Evolutionary conservation across 1,284 basidiomycete genomes (phyloP), one percentile per base, ranked within the genome.

Genomic region (Ceratobasidium papillatum): DNA sequence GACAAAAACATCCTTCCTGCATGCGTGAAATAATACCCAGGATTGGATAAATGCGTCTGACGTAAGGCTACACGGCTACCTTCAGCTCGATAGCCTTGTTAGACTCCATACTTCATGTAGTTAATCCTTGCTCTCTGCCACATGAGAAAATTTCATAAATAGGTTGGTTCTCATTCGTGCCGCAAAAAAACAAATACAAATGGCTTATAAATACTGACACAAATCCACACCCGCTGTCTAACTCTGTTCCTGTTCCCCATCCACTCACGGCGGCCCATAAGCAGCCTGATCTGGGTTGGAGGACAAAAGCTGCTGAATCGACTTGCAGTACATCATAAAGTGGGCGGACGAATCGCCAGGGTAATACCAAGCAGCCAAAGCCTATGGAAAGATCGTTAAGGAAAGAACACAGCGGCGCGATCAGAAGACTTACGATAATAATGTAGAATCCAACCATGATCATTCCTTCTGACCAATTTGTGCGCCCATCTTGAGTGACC

Each of bases 381-480:
- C 75, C 75, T 76, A 30, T 38, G 1, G 34, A 32, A 11, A 58
- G 7, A 86, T 85, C 61, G 87, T 86, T 83, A 58, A 32, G 9
- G 38, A n/a, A 19, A 47, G 22, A 7, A 27, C 17, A 51, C 19
- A 45, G 43, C 30, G 12, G 36, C 5, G 27, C 30, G 22, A 12
- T 1, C 5, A 22, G n/a, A 17, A 25, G 3, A 66, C 75, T 51
- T 22, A 71, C 75, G 30, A 76, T 74, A 8, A 76, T 69, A 9
- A 54, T 22, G 41, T 75, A 74, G 41, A 72, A 73, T 30, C 41
- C 51, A 62, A 69, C 51, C 75, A 74, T 76, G n/a, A 76, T 65
- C 58, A 75, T 12, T 19, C 75, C 75, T 49, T 76, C 75, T 1
- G 66, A 64, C 75, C 75, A 76, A 36, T 76, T 76, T 7, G 73